phyloP scores from a whole-genome alignment of 2,329 filamentous ascomycete genomes.

The Nemania sp. region DNA sequence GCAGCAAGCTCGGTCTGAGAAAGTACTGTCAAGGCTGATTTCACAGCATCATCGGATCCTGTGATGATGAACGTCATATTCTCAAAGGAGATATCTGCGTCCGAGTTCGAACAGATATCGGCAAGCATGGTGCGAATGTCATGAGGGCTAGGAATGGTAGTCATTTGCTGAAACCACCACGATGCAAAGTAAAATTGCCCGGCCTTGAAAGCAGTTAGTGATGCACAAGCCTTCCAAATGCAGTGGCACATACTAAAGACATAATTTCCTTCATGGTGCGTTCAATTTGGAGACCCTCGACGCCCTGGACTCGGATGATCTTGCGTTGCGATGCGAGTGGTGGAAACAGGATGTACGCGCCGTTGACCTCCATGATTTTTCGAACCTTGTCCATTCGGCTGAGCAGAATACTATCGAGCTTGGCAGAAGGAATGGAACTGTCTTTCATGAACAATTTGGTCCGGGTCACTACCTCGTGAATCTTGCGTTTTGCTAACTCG shows the following conservation, averaged over 20 bases:
- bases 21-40: constrained; percentile 91
- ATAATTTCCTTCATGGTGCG: constrained; percentile 94
- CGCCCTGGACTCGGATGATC: constrained; percentile 86
- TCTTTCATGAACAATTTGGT: constrained; percentile 91
- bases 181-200: constrained; percentile 97
- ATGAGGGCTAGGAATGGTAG: constrained; percentile 65
- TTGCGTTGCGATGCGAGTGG: constrained; percentile 82
- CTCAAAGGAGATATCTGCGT: constrained; percentile 92
- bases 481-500: constrained; percentile 83
- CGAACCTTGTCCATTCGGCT: constrained; percentile 93
- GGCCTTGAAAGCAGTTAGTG: constrained; percentile 58
- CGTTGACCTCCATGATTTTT: constrained; percentile 96
- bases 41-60: constrained; percentile 94
- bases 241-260: constrained; percentile 69
- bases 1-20: constrained; percentile 86
- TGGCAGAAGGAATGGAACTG: constrained; percentile 83
- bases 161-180: constrained; percentile 87
- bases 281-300: constrained; percentile 91
- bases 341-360: constrained; percentile 91
- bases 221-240: not conserved
- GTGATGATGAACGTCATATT: constrained; percentile 93
- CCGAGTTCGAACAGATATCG: constrained; percentile 94
- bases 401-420: constrained; percentile 92
- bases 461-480: constrained; percentile 80
- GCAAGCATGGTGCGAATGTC: constrained; percentile 90